phyloP scores from a whole-genome alignment of 306 rosid genomes.

The Sphenostylis stenocarpa region DNA sequence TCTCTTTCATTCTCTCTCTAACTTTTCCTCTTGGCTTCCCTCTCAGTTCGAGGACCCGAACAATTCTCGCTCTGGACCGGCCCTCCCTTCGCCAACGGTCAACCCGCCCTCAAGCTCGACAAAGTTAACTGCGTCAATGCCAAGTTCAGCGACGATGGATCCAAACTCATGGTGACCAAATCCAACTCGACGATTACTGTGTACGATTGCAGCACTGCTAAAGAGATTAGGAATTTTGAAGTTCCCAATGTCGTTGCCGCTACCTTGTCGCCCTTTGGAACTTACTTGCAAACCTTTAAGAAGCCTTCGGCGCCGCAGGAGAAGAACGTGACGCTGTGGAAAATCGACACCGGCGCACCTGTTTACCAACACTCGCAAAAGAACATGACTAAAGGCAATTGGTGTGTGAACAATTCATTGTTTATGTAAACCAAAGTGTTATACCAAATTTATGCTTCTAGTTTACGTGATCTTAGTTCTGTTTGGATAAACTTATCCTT shows the following conservation, averaged over 20 bases:
- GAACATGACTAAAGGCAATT: slow-evolving; percentile 65
- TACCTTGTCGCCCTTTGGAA: slow-evolving; percentile 70
- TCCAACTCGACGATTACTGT: slow-evolving; percentile 52
- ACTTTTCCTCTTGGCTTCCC: not conserved
- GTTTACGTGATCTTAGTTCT: not conserved
- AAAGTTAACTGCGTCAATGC: slow-evolving; percentile 57
- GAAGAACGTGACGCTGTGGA: slow-evolving; percentile 78
- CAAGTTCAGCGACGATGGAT: slow-evolving; percentile 78
- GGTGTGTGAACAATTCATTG: slow-evolving; percentile 40
- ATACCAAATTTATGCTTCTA: not conserved
- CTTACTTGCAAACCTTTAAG: slow-evolving; percentile 75
- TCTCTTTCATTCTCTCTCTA: not conserved
- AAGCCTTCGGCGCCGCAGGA: slow-evolving; percentile 68
- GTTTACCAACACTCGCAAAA: slow-evolving; percentile 73
- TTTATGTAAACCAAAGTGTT: not conserved
- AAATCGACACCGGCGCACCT: slow-evolving; percentile 53
- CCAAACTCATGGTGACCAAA: slow-evolving; percentile 65
- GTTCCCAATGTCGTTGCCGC: slow-evolving; percentile 62
- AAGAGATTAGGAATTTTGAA: slow-evolving; percentile 69
- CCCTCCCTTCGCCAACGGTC: slow-evolving; percentile 62
- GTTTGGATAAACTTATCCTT: too few species aligned
- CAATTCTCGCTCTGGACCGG: slow-evolving; percentile 83
- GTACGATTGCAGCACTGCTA: slow-evolving; percentile 51
- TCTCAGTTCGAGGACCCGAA: slow-evolving; percentile 72
- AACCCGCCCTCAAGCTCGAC: slow-evolving; percentile 66